phyloP scores from a whole-genome alignment of 2,329 filamentous ascomycete genomes.

The Bertia moriformis region DNA sequence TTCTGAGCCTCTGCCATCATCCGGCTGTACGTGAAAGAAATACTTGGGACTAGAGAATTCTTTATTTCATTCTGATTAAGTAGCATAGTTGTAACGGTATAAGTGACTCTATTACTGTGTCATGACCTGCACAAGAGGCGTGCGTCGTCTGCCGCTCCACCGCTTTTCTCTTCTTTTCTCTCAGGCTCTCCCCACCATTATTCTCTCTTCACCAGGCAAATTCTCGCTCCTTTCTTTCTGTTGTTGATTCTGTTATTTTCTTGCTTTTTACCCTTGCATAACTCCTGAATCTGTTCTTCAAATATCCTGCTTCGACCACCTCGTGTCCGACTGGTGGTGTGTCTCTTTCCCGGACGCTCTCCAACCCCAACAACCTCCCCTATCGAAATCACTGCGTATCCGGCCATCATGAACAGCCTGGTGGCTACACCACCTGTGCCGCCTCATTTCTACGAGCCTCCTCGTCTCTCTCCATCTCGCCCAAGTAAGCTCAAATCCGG shows the following conservation, averaged over 20 bases:
- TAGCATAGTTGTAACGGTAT: too few species aligned
- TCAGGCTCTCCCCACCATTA: background rate
- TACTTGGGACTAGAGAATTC: too few species aligned
- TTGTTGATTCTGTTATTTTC: background rate
- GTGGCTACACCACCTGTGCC: conserved; percentile 39
- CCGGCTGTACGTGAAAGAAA: too few species aligned
- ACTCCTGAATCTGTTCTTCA: background rate
- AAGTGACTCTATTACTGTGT: too few species aligned
- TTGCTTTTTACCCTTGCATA: background rate
- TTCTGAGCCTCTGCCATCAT: too few species aligned
- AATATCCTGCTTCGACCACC: too few species aligned
- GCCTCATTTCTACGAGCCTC: conserved; percentile 47
- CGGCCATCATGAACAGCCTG: conserved; percentile 46
- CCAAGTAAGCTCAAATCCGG: conserved; percentile 29
- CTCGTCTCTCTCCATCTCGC: conserved; percentile 41
- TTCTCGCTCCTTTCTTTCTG: background rate
- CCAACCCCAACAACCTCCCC: too few species aligned
- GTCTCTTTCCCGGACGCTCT: background rate
- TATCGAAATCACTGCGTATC: too few species aligned
- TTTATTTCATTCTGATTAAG: too few species aligned
- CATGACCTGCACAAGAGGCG: background rate
- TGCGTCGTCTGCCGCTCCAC: conserved; percentile 1
- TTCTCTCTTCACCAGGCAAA: background rate
- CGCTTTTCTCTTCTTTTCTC: background rate
- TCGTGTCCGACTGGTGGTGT: too few species aligned